Evolutionary conservation across 805 yeast species (phyloP).

Genomic region (Candida arabinofermentans): DNA sequence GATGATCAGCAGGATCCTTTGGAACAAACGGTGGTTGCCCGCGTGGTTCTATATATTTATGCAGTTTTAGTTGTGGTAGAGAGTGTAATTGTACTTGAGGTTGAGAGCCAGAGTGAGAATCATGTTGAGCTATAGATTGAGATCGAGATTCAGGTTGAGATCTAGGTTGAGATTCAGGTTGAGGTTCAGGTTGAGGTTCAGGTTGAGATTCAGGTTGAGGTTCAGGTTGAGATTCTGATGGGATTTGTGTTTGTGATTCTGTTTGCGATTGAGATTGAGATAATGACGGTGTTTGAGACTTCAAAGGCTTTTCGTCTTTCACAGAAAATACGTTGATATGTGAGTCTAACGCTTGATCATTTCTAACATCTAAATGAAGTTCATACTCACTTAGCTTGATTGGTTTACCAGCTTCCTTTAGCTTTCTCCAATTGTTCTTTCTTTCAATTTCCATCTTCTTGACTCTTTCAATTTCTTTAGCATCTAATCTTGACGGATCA

Average conservation of each 20-base stretch:
- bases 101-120: no score
- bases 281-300: no score
- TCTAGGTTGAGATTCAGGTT: no score
- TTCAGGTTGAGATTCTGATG: no score
- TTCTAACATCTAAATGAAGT: no score
- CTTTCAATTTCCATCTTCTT: constrained; percentile 13
- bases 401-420: constrained; percentile 9
- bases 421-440: constrained; percentile 7
- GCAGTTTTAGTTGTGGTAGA: neutral
- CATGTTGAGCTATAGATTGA: no score
- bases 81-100: neutral
- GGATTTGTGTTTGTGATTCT: neutral
- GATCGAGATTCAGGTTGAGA: neutral
- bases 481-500: constrained; percentile 21
- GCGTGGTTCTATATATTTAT: no score
- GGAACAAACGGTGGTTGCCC: no score
- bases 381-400: constrained; percentile 1
- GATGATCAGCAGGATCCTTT: neutral
- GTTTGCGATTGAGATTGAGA: no score
- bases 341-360: neutral
- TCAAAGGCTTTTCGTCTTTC: no score
- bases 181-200: no score
- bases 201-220: no score
- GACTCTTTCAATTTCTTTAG: constrained; percentile 18
- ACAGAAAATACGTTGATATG: neutral